Percentiles rank a stretch among this genome's conserved stretches.
phyloP scores from a whole-genome alignment of 805 yeast genomes.

The Jamesozyma rosinii region DNA sequence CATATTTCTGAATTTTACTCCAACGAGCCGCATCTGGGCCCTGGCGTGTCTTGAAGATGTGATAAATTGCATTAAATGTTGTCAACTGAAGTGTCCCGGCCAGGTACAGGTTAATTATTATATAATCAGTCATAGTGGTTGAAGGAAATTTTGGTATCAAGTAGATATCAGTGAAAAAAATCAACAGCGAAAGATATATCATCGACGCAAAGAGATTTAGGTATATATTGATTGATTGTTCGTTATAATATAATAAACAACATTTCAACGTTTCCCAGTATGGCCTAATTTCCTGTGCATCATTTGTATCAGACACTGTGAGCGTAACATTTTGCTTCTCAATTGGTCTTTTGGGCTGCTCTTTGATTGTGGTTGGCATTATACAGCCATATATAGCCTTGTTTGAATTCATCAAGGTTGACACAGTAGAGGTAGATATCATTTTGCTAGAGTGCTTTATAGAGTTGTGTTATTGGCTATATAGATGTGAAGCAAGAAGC shows the following conservation, averaged over 20 bases:
- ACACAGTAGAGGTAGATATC: neutral
- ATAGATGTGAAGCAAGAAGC: neutral
- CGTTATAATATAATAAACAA: slow-evolving; percentile 3
- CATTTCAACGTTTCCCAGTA: slow-evolving; percentile 1
- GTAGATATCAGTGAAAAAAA: slow-evolving; percentile 19
- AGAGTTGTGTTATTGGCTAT: neutral
- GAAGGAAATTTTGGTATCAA: slow-evolving; percentile 21
- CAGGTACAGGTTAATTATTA: slow-evolving; percentile 43
- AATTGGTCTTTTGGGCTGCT: neutral
- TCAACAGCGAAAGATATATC: slow-evolving; percentile 9
- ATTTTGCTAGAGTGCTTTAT: neutral
- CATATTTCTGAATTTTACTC: slow-evolving; percentile 59
- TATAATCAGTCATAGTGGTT: slow-evolving; percentile 34
- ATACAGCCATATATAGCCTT: neutral
- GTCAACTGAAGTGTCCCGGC: slow-evolving; percentile 48
- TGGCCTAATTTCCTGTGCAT: slow-evolving; percentile 6
- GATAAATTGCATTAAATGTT: slow-evolving; percentile 51
- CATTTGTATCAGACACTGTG: neutral
- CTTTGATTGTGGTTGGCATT: neutral
- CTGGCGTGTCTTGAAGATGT: slow-evolving; percentile 54
- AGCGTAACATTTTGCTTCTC: neutral
- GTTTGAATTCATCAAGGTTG: neutral
- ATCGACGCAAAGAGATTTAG: slow-evolving; percentile 2
- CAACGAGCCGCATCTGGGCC: slow-evolving; percentile 40
- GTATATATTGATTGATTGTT: slow-evolving; percentile 5